phyloP scores from a whole-genome alignment of 176 grass and related monocot species.

The Themeda triandra region DNA sequence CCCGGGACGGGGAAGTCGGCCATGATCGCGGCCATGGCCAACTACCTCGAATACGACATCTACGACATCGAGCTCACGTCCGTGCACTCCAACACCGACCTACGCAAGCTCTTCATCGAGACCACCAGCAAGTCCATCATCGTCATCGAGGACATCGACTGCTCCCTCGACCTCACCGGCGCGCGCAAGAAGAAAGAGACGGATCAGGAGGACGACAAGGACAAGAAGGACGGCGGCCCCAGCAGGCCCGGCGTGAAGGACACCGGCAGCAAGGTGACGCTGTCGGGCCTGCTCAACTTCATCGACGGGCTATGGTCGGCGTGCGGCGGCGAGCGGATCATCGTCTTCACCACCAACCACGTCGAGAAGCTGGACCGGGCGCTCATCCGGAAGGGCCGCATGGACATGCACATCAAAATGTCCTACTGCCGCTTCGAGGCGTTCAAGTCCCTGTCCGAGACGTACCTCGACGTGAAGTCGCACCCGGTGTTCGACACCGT shows the following conservation, averaged over 20 bases:
- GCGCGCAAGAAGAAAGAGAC: conserved; percentile 33
- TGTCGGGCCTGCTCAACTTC: conserved; percentile 69
- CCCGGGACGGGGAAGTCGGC: conserved; percentile 60
- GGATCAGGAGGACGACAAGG: neutral
- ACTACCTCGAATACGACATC: conserved; percentile 59
- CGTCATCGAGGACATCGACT: conserved; percentile 69
- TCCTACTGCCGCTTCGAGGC: conserved; percentile 59
- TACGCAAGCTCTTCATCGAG: conserved; percentile 53
- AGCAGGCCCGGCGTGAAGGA: neutral
- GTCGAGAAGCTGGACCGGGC: conserved; percentile 49
- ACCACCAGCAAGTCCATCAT: conserved; percentile 59
- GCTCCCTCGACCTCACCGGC: conserved; percentile 62
- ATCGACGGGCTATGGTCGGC: conserved; percentile 69
- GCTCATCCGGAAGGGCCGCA: conserved; percentile 55
- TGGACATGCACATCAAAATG: conserved; percentile 87
- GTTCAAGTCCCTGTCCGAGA: conserved; percentile 53
- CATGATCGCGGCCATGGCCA: conserved; percentile 65
- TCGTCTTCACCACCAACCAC: conserved; percentile 72
- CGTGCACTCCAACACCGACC: conserved; percentile 51
- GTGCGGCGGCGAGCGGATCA: conserved; percentile 54
- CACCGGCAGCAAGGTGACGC: conserved; percentile 54
- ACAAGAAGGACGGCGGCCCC: neutral
- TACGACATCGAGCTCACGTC: conserved; percentile 69
- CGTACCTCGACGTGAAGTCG: conserved; percentile 30
- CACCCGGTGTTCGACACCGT: conserved; percentile 27